Evolutionary conservation across 148 eudicot species (phyloP).

Genomic region (Chenopodium berlandieri): DNA sequence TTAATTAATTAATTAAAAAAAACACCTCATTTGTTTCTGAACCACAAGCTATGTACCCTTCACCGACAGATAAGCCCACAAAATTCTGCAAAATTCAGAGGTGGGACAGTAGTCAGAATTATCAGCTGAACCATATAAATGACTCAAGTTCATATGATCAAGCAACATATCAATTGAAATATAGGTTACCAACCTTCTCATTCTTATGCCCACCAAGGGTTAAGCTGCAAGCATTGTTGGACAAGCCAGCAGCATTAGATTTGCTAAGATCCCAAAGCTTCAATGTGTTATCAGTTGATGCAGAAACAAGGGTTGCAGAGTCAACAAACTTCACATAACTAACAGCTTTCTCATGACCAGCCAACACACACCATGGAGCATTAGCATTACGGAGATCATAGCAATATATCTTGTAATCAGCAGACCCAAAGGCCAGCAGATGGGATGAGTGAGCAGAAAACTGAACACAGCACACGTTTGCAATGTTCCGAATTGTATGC

Average conservation of each 20-base stretch:
- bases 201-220: conserved; percentile 82
- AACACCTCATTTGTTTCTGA: conserved; percentile 90
- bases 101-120: background rate
- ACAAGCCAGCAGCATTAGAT: conserved; percentile 47
- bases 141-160: background rate
- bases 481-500: conserved; percentile 53
- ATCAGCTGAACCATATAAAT: background rate
- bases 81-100: conserved; percentile 59
- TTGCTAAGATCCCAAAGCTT: conserved; percentile 94
- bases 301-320: conserved; percentile 73
- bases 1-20: background rate
- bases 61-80: conserved; percentile 82
- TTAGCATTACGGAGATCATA: conserved; percentile 74
- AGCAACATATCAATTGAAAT: conserved; percentile 18
- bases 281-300: conserved; percentile 88
- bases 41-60: conserved; percentile 91
- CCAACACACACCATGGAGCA: conserved; percentile 77
- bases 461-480: conserved; percentile 92
- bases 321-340: conserved; percentile 90
- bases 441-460: conserved; percentile 75
- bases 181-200: conserved; percentile 60
- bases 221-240: conserved; percentile 63
- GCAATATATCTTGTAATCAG: conserved; percentile 82
- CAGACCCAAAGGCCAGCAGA: conserved; percentile 73
- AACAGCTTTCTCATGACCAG: conserved; percentile 80